These are phyloP conservation scores for Skeletonema grethae DNA, from an alignment of 108 stramenopile species.

Conservation along the genomic window DNA sequence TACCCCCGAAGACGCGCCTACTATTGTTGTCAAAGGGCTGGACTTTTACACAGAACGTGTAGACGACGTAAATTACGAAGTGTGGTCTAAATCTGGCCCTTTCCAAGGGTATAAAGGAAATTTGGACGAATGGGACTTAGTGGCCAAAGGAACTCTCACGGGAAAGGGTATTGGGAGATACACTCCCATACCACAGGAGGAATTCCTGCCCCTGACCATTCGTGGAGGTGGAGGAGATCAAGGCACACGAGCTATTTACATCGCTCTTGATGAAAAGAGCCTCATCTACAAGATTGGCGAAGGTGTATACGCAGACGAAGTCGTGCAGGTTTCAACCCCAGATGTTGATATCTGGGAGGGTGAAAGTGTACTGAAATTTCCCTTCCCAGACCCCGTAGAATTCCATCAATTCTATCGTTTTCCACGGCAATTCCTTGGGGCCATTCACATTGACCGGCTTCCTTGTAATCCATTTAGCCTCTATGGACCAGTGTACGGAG, in stretches of 20 bases:
- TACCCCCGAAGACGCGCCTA: slow-evolving; percentile 1
- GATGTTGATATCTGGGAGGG: background rate
- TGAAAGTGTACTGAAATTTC: background rate
- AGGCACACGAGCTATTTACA: slow-evolving; percentile 2
- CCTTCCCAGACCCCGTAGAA: background rate
- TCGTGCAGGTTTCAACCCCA: background rate
- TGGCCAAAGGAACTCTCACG: slow-evolving; percentile 2
- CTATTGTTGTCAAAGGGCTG: background rate
- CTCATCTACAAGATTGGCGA: background rate
- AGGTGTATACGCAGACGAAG: background rate
- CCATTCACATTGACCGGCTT: background rate
- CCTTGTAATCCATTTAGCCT: background rate
- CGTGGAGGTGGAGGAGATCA: slow-evolving; percentile 1
- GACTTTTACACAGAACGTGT: slow-evolving; percentile 23
- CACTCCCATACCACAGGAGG: slow-evolving; percentile 14
- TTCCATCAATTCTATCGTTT: background rate
- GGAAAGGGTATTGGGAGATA: slow-evolving; percentile 17
- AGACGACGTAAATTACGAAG: slow-evolving; percentile 9
- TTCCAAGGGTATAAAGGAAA: slow-evolving; percentile 4
- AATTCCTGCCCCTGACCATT: background rate
- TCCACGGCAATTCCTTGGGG: slow-evolving; percentile 3
- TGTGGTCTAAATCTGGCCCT: background rate
- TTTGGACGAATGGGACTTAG: slow-evolving; percentile 6
- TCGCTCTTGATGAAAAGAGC: background rate
- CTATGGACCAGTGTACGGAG: background rate